A percentile compares a stretch with the other conserved stretches of the same genome.
Evolutionary conservation across 2,329 filamentous ascomycete species (phyloP).

Genomic region (Sporothrix brasiliensis): DNA sequence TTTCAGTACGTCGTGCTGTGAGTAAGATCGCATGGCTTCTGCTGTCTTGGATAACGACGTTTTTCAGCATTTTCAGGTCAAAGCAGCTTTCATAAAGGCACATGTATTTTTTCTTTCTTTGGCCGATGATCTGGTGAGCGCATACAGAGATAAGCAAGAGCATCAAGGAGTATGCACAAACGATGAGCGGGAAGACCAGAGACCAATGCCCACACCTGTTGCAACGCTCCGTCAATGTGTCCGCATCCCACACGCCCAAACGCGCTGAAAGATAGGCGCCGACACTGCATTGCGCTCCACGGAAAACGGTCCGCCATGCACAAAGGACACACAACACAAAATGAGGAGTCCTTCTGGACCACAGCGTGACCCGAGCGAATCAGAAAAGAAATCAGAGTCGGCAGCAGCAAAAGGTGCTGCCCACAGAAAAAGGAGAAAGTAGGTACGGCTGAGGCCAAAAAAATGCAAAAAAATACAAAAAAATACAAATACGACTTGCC

Average conservation of each 20-base stretch:
- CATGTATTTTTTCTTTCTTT: no score
- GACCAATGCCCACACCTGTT: constrained; percentile 11
- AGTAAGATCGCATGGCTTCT: no score
- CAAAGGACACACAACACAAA: no score
- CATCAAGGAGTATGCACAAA: background rate
- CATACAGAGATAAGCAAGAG: background rate
- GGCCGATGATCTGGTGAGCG: background rate
- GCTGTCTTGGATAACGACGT: no score
- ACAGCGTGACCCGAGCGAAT: no score
- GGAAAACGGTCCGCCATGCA: constrained; percentile 34
- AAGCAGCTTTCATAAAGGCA: no score
- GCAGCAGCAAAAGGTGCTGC: constrained; percentile 4
- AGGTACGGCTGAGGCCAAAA: background rate
- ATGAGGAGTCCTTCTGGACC: constrained; percentile 18
- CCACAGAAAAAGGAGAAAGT: constrained; percentile 25
- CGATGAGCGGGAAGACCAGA: background rate
- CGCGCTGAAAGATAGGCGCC: background rate
- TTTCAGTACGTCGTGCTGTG: background rate
- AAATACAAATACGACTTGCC: constrained; percentile 33
- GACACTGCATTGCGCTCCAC: constrained; percentile 22
- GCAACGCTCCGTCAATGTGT: constrained; percentile 13
- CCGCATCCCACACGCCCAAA: background rate
- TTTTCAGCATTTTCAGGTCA: no score
- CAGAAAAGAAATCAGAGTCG: constrained; percentile 6
- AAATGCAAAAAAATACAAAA: background rate